A percentile compares a stretch with the other conserved stretches of the same genome.
These are phyloP conservation scores for Suhomyces faveliae DNA, from an alignment of 805 yeast species.

Conservation along the genomic window DNA sequence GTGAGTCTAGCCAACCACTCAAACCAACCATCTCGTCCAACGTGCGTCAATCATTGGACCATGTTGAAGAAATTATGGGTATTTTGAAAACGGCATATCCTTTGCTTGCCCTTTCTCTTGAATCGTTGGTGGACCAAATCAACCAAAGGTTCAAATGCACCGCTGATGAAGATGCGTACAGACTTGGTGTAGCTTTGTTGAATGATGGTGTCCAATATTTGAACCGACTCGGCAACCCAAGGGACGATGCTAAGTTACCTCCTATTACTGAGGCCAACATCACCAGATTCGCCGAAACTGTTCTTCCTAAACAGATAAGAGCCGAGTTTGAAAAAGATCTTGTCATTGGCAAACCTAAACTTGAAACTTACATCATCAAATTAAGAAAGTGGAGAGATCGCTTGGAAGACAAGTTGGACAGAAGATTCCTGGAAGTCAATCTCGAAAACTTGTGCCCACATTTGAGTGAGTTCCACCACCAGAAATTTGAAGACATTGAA, in stretches of 20 bases:
- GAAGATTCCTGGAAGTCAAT: conserved; percentile 75
- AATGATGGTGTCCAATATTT: conserved; percentile 92
- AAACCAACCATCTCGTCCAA: conserved; percentile 10
- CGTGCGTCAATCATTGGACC: conserved; percentile 82
- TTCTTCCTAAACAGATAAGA: conserved; percentile 82
- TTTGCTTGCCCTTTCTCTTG: conserved; percentile 83
- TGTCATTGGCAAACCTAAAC: conserved; percentile 79
- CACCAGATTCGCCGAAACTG: conserved; percentile 86
- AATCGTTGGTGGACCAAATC: conserved; percentile 93
- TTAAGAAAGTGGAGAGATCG: conserved; percentile 91
- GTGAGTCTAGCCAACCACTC: neutral
- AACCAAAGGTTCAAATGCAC: conserved; percentile 89
- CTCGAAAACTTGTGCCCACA: conserved; percentile 92
- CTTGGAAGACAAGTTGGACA: conserved; percentile 85
- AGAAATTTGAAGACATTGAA: conserved; percentile 95
- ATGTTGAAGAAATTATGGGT: conserved; percentile 89
- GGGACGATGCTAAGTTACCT: conserved; percentile 85
- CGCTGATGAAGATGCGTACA: conserved; percentile 93
- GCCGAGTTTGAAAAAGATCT: conserved; percentile 91
- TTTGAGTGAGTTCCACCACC: conserved; percentile 95
- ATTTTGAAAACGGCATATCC: conserved; percentile 97
- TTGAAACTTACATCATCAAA: conserved; percentile 81
- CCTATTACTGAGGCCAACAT: conserved; percentile 88
- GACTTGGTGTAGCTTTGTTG: conserved; percentile 86
- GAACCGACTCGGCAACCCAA: conserved; percentile 81